Evolutionary conservation across 805 yeast species (phyloP).

Genomic region (Myxozyma neglecta): DNA sequence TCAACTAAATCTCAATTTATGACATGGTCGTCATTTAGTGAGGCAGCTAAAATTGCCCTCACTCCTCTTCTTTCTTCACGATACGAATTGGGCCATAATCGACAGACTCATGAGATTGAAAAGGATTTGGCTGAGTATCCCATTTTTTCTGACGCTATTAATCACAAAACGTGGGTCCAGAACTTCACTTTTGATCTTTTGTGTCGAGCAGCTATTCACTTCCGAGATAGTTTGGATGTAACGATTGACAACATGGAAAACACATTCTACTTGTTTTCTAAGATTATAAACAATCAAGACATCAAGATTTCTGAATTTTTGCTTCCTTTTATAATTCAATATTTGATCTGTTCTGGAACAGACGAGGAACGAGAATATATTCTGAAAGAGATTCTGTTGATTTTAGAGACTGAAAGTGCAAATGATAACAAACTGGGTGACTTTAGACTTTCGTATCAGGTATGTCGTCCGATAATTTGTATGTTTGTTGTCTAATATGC

Average conservation of each 20-base stretch:
- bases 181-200: constrained; percentile 67
- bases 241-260: background rate
- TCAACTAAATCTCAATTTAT: constrained; percentile 3
- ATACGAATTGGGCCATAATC: constrained; percentile 52
- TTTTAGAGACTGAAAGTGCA: constrained; percentile 43
- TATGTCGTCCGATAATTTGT: background rate
- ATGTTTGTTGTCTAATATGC: background rate
- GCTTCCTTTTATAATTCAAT: constrained; percentile 73
- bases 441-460: constrained; percentile 63
- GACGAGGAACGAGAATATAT: constrained; percentile 49
- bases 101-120: background rate
- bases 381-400: constrained; percentile 57
- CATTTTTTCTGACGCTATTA: constrained; percentile 46
- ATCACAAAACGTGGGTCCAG: constrained; percentile 68
- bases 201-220: constrained; percentile 42
- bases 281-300: constrained; percentile 68
- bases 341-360: constrained; percentile 55
- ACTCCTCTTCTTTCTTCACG: constrained; percentile 73
- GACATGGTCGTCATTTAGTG: constrained; percentile 65
- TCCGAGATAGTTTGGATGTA: constrained; percentile 7
- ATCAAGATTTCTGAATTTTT: constrained; percentile 66
- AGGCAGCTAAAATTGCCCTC: constrained; percentile 67
- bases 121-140: constrained; percentile 57
- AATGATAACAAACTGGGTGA: constrained; percentile 40
- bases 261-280: constrained; percentile 59